phyloP scores from a whole-genome alignment of 2,329 filamentous ascomycete genomes.

The Monosporascus ibericus region DNA sequence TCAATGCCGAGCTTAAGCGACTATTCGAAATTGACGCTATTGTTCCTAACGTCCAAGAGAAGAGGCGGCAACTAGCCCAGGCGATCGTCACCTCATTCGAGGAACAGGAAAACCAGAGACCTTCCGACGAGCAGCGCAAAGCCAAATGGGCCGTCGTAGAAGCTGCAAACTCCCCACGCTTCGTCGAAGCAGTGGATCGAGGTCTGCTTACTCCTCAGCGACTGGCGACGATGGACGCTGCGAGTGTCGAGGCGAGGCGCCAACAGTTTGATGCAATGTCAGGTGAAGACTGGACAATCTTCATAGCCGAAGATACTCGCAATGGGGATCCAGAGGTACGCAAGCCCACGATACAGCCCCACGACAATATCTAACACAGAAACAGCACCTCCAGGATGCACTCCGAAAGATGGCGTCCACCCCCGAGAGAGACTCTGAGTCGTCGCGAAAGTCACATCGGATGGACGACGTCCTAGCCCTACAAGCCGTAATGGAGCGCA shows the following conservation, averaged over 20 bases:
- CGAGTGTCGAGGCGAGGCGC: conserved; percentile 3
- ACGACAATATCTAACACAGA: conserved; percentile 6
- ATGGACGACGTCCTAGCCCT: conserved; percentile 19
- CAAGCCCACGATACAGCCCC: conserved; percentile 2
- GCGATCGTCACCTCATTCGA: conserved; percentile 11
- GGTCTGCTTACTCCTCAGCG: conserved; percentile 8
- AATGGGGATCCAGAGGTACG: conserved; percentile 17
- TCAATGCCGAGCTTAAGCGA: conserved; percentile 14
- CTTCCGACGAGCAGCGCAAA: conserved; percentile 1
- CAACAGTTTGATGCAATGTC: conserved; percentile 5
- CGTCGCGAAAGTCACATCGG: conserved; percentile 15
- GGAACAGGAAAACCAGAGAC: conserved; percentile 1
- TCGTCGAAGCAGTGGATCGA: conserved; percentile 16
- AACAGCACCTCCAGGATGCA: conserved; percentile 15
- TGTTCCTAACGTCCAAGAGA: conserved; percentile 1
- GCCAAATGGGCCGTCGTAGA: conserved; percentile 13
- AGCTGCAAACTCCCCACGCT: conserved; percentile 11
- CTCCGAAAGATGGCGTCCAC: conserved; percentile 9
- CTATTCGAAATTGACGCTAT: conserved; percentile 5
- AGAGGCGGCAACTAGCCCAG: conserved; percentile 4
- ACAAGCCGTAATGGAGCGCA: conserved; percentile 12
- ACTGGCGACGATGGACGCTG: conserved; percentile 11
- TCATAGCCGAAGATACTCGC: conserved; percentile 2
- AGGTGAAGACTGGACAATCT: conserved; percentile 9
- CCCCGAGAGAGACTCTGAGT: conserved; percentile 2